These are phyloP conservation scores for Mortierella sp. DNA, from an alignment of 371 early-diverging fungal genomes.

Conservation along the genomic window DNA sequence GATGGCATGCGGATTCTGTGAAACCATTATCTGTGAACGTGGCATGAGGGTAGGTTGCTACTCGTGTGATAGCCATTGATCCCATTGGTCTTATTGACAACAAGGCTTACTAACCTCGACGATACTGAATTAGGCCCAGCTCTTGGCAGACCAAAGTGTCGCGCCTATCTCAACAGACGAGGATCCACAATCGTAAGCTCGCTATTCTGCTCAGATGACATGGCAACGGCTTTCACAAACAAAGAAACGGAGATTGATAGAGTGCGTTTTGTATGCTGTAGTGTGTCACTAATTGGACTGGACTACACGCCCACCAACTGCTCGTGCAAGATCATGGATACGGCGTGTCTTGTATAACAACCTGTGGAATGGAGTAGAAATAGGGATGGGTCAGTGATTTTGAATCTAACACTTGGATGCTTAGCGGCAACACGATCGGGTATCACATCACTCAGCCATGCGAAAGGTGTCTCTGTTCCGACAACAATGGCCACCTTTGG, in stretches of 20 bases:
- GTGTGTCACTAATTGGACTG: conserved; percentile 82
- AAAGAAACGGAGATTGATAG: too few species aligned
- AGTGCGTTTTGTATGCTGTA: too few species aligned
- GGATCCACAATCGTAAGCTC: conserved; percentile 78
- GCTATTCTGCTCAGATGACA: not conserved
- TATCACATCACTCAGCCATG: conserved; percentile 96
- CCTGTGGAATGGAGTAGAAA: too few species aligned
- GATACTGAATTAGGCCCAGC: conserved; percentile 38
- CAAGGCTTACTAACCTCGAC: too few species aligned
- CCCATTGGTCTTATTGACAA: too few species aligned
- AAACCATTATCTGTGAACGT: conserved; percentile 69
- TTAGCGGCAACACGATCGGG: conserved; percentile 92
- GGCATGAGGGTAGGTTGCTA: conserved; percentile 80
- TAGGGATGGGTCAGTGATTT: too few species aligned
- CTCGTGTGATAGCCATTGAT: too few species aligned
- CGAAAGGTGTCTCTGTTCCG: conserved; percentile 81
- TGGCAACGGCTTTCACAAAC: not conserved
- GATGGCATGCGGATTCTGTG: conserved; percentile 65
- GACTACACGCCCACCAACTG: conserved; percentile 91
- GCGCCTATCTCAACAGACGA: conserved; percentile 88
- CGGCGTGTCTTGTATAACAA: conserved; percentile 92
- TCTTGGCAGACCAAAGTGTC: conserved; percentile 86
- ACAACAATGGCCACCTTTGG: conserved; percentile 96
- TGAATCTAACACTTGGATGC: too few species aligned
- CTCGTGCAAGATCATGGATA: conserved; percentile 88